These are phyloP conservation scores for Naganishia liquefaciens DNA, from an alignment of 1,284 basidiomycete genomes.

Conservation along the genomic window DNA sequence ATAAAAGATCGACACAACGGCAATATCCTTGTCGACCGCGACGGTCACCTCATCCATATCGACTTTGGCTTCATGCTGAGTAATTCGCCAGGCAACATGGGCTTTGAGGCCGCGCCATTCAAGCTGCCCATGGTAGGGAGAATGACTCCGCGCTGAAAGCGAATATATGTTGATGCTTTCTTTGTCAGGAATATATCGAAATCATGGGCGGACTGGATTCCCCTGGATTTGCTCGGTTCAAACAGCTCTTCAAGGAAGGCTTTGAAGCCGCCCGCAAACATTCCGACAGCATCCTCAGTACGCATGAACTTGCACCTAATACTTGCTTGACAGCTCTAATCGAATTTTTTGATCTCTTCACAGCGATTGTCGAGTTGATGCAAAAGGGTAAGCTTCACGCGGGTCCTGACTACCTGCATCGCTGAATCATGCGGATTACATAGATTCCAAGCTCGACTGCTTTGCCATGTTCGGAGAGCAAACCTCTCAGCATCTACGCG, in stretches of 20 bases:
- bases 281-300: slow-evolving; percentile 93
- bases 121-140: slow-evolving; percentile 70
- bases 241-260: slow-evolving; percentile 81
- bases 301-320: slow-evolving; percentile 47
- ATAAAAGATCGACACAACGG: slow-evolving; percentile 99
- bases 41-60: slow-evolving; percentile 81
- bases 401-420: background rate
- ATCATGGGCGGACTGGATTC: slow-evolving; percentile 86
- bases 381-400: slow-evolving; percentile 68
- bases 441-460: slow-evolving; percentile 90
- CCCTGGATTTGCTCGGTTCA: slow-evolving; percentile 80
- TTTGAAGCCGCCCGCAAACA: slow-evolving; percentile 94
- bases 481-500: slow-evolving; percentile 81
- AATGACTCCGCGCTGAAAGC: background rate
- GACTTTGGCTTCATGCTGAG: slow-evolving; percentile 99
- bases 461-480: slow-evolving; percentile 88
- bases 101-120: slow-evolving; percentile 98
- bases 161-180: background rate
- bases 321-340: background rate
- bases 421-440: background rate
- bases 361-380: slow-evolving; percentile 93
- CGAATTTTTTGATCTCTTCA: background rate
- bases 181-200: slow-evolving; percentile 82
- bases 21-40: slow-evolving; percentile 92
- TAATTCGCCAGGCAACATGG: slow-evolving; percentile 89